Evolutionary conservation across 768 basidiomycete species (phyloP), one percentile per base, ranked within the genome.

Genomic region (Xanthoconium purpureum): DNA sequence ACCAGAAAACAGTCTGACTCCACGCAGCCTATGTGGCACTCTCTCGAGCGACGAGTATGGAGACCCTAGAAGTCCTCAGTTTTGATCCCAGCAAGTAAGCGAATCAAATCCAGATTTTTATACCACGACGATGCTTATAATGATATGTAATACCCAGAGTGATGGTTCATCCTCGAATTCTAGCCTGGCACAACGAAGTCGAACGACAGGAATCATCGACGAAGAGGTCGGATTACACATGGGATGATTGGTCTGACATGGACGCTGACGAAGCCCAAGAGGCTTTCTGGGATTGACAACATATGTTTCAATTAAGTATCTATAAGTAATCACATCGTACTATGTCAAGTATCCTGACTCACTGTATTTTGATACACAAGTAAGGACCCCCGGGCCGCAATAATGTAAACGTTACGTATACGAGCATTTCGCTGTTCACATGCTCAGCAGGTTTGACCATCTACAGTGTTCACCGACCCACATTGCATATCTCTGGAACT

Each of bases 21-120:
- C 33, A 38, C 32, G 35, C 18, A 87, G 86, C 84, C 5, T 88
- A 87, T 63, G 87, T 89, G 24, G 85, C 85, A 2, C 78, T 89
- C 40, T 90, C 88, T 13, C 82, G 89, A 14, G 89, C 88, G 14
- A 89, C 84, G 1, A 80, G 71, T n/a, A 78, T 88, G 78, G 78
- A 80, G 24, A 74, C 77, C 4, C 74, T 91, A 15, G 80, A 91
- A 65, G 83, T 91, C 9, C 70, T 82, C 18, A 81, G 82, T 61
- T 91, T 90, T 64, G 71, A 84, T 60, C 70, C 80, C 0, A 65
- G 69, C 36, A 89, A 82, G 87, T 85, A 62, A 42, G 82, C 52
- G 35, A 44, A 17, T 18, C 24, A 49, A 30, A 37, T 15, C 33
- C 17, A 18, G 12, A n/a, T 11, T n/a, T 55, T 18, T 20, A 24